These are phyloP conservation scores for Magnolia changhungtana DNA, from an alignment of 164 flowering plant genomes.

Conservation along the genomic window DNA sequence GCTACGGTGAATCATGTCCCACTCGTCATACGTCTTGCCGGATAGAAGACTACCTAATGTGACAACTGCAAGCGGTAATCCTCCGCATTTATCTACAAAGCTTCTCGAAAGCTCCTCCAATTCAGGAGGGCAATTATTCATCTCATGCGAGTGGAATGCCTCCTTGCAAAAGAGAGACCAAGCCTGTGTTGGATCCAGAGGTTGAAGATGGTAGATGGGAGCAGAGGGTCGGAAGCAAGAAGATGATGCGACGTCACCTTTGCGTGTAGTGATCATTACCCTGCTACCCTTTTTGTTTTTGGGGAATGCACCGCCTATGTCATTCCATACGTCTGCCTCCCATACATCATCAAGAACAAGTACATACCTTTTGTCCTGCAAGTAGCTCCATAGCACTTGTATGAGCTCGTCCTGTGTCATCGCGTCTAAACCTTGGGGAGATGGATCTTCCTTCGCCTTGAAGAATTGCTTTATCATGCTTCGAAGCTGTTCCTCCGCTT, in stretches of 20 bases:
- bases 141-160: slow-evolving; percentile 4
- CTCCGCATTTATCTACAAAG: slow-evolving; percentile 14
- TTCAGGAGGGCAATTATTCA: not conserved
- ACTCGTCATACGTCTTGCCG: not conserved
- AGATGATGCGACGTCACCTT: not conserved
- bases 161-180: slow-evolving; percentile 31
- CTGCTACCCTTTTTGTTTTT: slow-evolving; percentile 21
- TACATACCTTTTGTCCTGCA: slow-evolving; percentile 13
- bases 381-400: not conserved
- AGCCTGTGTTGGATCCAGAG: slow-evolving; percentile 13
- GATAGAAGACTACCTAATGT: slow-evolving; percentile 19
- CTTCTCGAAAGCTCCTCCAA: slow-evolving; percentile 1
- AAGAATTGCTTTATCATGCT: slow-evolving; percentile 1
- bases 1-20: slow-evolving; percentile 10
- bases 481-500: not conserved
- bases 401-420: slow-evolving; percentile 28
- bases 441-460: too few relatives aligned
- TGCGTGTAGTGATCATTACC: slow-evolving; percentile 36
- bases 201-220: not conserved
- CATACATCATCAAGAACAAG: slow-evolving; percentile 44
- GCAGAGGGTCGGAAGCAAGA: not conserved
- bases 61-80: slow-evolving; percentile 24
- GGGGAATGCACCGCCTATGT: slow-evolving; percentile 25
- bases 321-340: slow-evolving; percentile 22
- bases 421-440: not conserved